Evolutionary conservation across 495 filamentous ascomycete species (phyloP).

Genomic region (Cryomyces antarcticus): DNA sequence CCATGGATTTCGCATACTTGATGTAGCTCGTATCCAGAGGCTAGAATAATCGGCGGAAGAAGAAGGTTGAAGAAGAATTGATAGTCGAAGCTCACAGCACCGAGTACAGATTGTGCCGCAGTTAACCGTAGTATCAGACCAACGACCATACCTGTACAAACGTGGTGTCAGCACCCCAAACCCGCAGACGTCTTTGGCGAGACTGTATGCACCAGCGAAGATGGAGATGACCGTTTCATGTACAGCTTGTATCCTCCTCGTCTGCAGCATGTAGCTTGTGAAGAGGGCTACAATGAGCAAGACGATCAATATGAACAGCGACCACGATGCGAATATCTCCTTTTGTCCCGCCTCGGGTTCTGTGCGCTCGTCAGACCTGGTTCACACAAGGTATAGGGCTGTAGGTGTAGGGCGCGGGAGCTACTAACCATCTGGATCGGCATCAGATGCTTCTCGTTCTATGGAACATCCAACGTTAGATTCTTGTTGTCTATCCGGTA

Average conservation of each 20-base stretch:
- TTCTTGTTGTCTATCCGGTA: background rate
- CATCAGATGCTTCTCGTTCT: conserved; percentile 19
- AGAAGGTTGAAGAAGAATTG: conserved; percentile 98
- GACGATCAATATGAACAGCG: conserved; percentile 85
- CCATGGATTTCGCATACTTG: conserved; percentile 24
- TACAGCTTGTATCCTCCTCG: conserved; percentile 86
- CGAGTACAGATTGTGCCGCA: conserved; percentile 59
- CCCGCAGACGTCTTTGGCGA: background rate
- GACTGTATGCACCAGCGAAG: conserved; percentile 55
- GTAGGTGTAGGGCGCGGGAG: too few relatives aligned
- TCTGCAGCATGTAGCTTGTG: conserved; percentile 88
- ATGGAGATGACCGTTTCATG: conserved; percentile 97
- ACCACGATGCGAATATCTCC: conserved; percentile 89
- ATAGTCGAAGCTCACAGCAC: conserved; percentile 86
- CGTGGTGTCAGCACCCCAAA: background rate
- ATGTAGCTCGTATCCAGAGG: conserved; percentile 91
- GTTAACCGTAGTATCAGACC: conserved; percentile 73
- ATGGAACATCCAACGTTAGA: conserved; percentile 16
- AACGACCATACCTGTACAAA: conserved; percentile 67
- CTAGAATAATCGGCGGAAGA: conserved; percentile 89
- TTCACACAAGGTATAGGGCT: too few relatives aligned
- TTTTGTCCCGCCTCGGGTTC: conserved; percentile 48
- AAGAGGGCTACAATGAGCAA: conserved; percentile 86
- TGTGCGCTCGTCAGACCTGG: conserved; percentile 3
- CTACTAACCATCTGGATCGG: conserved; percentile 17